Evolutionary conservation across 2,329 filamentous ascomycete genomes (phyloP), one percentile per base, ranked within the genome.

Genomic region (Fusarium secorum): DNA sequence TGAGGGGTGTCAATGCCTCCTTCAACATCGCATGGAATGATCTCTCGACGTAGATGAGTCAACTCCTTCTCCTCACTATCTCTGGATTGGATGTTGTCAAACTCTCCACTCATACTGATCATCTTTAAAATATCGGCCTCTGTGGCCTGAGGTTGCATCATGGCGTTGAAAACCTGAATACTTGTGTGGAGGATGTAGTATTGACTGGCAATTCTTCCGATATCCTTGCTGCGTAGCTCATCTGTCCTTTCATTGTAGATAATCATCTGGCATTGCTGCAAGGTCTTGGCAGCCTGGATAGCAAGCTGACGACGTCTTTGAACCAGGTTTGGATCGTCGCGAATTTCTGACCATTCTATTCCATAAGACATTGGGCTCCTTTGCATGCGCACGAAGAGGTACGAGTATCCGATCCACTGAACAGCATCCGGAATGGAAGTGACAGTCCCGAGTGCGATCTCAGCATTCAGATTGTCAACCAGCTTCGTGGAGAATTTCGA

Each of bases 251-350:
- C 96, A 73, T 99, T 98, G 84, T 95, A 99, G 61, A 99, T 96
- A 76, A 99, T 96, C 97, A 99, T 99, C 81, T 99, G 96, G 74
- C 93, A 97, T 77, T 95, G 88, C 77, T 98, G 95, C 45, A 99
- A 83, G 9, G 93, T 93, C 45, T 91, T 87, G 1, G 96, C 96
- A 28, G 96, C 96, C 75, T 97, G 91, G 46, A 97, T 94, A 58
- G 96, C 92, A 56, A 99, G 85, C 71, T 96, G 91, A 6, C 95
- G 89, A 55, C 96, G 89, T 73, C 95, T 88, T 77, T 96, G 92
- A 4, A 98, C 94, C 30, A 99, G 87, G 64, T 90, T 91, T 1
- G 94, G 95, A 75, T 99, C 96, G 73, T 98, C 93, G 35, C 90
- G 86, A 58, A 94, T 92, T 80, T 99, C 96, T 20, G 91, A 86